A percentile compares a stretch with the other conserved stretches of the same genome.
phyloP scores from a whole-genome alignment of 768 basidiomycete genomes.

The Pulveroboletus ravenelii region DNA sequence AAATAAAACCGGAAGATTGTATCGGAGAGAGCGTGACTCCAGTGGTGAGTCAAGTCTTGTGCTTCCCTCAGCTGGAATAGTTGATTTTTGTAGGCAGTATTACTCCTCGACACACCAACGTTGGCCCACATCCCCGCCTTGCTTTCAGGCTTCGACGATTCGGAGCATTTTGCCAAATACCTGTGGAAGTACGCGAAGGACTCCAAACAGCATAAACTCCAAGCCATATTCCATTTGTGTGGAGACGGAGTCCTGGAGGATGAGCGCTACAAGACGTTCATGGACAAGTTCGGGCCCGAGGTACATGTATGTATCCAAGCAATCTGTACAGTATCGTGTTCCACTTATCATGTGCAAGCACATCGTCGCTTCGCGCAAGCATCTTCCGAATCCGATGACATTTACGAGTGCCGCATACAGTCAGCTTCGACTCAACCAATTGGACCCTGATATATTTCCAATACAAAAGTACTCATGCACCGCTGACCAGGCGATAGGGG shows the following conservation, averaged over 20 bases:
- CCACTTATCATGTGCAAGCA: conserved; percentile 48
- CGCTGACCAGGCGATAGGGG: conserved; percentile 36
- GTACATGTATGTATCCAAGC: conserved; percentile 48
- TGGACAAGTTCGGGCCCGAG: conserved; percentile 57
- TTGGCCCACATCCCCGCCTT: conserved; percentile 51
- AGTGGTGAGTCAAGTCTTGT: conserved; percentile 31
- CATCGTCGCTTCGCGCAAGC: conserved; percentile 60
- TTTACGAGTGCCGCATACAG: conserved; percentile 72
- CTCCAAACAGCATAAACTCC: conserved; percentile 40
- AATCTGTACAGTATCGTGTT: background rate
- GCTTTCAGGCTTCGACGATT: conserved; percentile 41
- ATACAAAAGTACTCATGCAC: conserved; percentile 51
- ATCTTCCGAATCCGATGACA: conserved; percentile 59
- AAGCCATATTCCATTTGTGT: conserved; percentile 63
- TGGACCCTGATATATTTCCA: conserved; percentile 73
- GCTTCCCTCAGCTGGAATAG: background rate
- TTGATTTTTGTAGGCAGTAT: conserved; percentile 41
- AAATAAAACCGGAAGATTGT: conserved; percentile 57
- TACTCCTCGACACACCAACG: conserved; percentile 72
- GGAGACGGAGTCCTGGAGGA: conserved; percentile 70
- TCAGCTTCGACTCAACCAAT: conserved; percentile 64
- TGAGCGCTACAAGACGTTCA: conserved; percentile 63
- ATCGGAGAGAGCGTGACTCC: conserved; percentile 50
- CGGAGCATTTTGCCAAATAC: conserved; percentile 46
- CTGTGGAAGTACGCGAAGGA: conserved; percentile 39